A percentile compares a stretch with the other conserved stretches of the same genome.
These are phyloP conservation scores for Cryptococcus sp. DNA, from an alignment of 1,284 basidiomycete genomes.

Conservation along the genomic window DNA sequence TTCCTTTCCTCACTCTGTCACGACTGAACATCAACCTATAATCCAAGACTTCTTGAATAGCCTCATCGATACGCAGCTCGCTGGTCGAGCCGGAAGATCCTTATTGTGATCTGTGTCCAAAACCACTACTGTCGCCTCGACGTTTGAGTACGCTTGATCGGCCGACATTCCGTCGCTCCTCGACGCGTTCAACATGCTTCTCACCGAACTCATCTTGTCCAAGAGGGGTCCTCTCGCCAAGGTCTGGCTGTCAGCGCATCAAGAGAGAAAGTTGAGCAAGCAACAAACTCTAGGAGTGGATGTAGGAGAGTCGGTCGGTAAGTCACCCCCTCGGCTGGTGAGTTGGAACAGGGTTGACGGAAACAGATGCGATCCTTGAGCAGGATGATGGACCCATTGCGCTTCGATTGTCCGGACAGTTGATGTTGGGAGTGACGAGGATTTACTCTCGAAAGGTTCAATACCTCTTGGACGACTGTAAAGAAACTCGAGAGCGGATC, in stretches of 20 bases:
- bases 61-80: no score
- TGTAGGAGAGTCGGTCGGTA: constrained; percentile 87
- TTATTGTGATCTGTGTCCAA: no score
- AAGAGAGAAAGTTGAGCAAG: constrained; percentile 96
- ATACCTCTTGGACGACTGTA: constrained; percentile 95
- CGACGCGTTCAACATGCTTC: constrained; percentile 56
- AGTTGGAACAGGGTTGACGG: constrained; percentile 2
- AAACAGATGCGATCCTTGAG: constrained; percentile 70
- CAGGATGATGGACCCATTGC: constrained; percentile 82
- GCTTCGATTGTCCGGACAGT: constrained; percentile 86
- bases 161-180: not conserved
- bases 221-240: constrained; percentile 89
- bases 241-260: constrained; percentile 98
- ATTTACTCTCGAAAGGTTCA: constrained; percentile 98
- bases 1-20: no score
- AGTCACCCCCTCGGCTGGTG: constrained; percentile 35
- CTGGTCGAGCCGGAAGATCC: no score
- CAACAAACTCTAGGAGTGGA: constrained; percentile 88
- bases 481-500: constrained; percentile 90
- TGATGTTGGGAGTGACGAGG: constrained; percentile 90
- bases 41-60: no score
- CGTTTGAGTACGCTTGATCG: not conserved
- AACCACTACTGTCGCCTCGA: no score
- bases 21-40: no score
- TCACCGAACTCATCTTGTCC: constrained; percentile 86